Conservation (phyloP, 2,329 filamentous ascomycete genomes). For the Alternaria gansuensis region DNA sequence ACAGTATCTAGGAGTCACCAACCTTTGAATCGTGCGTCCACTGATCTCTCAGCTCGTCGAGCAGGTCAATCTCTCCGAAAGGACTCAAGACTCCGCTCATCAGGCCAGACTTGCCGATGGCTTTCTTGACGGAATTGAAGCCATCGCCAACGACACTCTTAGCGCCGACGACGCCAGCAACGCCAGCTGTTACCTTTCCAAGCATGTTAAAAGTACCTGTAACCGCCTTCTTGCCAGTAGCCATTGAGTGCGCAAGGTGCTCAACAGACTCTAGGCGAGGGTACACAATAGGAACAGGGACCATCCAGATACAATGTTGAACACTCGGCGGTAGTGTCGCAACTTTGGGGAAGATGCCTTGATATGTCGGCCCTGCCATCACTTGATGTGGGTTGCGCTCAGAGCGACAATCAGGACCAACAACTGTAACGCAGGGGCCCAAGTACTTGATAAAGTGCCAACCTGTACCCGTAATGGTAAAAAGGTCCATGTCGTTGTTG, state of each 20-base stretch:
- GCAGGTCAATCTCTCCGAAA: conserved; percentile 93
- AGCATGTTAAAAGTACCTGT: conserved; percentile 96
- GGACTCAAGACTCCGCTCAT: conserved; percentile 97
- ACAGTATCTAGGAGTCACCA: conserved; percentile 21
- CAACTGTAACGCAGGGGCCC: conserved; percentile 86
- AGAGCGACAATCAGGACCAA: conserved; percentile 90
- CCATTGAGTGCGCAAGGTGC: conserved; percentile 87
- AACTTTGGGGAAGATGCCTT: conserved; percentile 95
- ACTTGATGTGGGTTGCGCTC: conserved; percentile 91
- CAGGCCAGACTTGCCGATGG: conserved; percentile 90
- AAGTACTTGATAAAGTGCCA: conserved; percentile 99
- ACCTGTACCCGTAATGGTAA: conserved; percentile 94
- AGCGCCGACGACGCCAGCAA: conserved; percentile 93
- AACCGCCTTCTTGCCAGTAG: conserved; percentile 94
- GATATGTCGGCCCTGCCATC: conserved; percentile 94
- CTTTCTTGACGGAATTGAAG: conserved; percentile 94
- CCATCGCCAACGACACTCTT: conserved; percentile 92
- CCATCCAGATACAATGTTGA: conserved; percentile 96
- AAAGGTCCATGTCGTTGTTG: conserved; percentile 86
- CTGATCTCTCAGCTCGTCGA: conserved; percentile 93
- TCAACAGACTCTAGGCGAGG: conserved; percentile 91
- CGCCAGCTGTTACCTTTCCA: conserved; percentile 92
- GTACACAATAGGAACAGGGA: conserved; percentile 90
- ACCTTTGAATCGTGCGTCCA: conserved; percentile 98
- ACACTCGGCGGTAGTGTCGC: conserved; percentile 89